These are phyloP conservation scores for Coemansia sp. DNA, from an alignment of 192 early-diverging fungal species.

Conservation along the genomic window DNA sequence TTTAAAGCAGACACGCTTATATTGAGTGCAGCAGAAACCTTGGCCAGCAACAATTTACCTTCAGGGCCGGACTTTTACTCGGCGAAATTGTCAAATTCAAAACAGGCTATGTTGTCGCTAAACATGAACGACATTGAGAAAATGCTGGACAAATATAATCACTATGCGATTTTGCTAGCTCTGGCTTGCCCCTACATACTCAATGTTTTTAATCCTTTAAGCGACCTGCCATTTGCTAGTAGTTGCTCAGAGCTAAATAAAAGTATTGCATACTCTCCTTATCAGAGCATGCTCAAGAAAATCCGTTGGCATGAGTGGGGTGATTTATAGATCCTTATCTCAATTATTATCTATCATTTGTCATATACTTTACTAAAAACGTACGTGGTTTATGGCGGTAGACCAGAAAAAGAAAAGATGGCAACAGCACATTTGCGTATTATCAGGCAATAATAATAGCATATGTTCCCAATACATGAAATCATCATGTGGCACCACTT, in stretches of 20 bases:
- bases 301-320: background rate
- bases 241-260: background rate
- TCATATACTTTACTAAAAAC: background rate
- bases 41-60: too few relatives aligned
- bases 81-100: background rate
- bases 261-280: background rate
- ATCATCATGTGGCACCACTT: too few relatives aligned
- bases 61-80: background rate
- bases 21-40: too few relatives aligned
- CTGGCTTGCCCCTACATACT: background rate
- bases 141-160: background rate
- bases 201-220: background rate
- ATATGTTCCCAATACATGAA: too few relatives aligned
- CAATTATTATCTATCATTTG: background rate
- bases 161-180: background rate
- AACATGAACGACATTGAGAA: background rate
- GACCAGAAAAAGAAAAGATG: too few relatives aligned
- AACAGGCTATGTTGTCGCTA: background rate
- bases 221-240: background rate
- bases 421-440: too few relatives aligned
- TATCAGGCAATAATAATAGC: too few relatives aligned
- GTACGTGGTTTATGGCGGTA: background rate
- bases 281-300: background rate
- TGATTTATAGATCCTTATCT: background rate
- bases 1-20: too few relatives aligned